Conservation (phyloP, 345 rosid species). For the Eucalyptus grandis region DNA sequence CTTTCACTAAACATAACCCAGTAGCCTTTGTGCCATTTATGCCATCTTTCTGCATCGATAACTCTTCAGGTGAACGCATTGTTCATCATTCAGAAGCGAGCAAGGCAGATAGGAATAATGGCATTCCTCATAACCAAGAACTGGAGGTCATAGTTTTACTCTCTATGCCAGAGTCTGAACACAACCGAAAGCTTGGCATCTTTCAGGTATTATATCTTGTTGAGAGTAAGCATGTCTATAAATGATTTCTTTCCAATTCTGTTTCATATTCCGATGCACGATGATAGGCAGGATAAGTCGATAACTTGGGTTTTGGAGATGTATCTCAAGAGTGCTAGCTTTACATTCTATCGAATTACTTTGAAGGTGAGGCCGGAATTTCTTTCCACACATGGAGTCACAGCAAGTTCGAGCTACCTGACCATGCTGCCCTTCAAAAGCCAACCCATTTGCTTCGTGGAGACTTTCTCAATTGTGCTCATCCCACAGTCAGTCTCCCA, state of each 20-base stretch:
- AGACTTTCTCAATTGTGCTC: neutral
- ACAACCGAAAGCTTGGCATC: no score
- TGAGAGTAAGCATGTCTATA: no score
- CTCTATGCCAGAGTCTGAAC: no score
- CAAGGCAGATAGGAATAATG: no score
- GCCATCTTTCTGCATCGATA: neutral
- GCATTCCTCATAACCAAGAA: no score
- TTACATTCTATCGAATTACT: slow-evolving; percentile 3
- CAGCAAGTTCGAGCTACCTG: neutral
- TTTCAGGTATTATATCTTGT: no score
- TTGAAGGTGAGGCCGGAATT: slow-evolving; percentile 22
- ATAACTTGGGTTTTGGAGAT: no score
- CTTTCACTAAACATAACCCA: neutral
- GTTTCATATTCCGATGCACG: no score
- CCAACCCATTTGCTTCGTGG: neutral
- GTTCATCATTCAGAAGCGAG: no score
- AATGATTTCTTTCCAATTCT: no score
- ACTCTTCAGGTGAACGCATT: neutral
- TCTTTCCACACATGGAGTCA: neutral
- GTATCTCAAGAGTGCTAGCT: neutral
- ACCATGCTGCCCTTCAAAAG: neutral
- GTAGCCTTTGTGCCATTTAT: neutral
- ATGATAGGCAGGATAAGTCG: no score
- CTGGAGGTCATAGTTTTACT: no score
- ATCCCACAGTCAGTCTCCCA: neutral